Base-by-base conservation (phyloP, 768 basidiomycete genomes). In the Phanerochaete sordida region DNA sequence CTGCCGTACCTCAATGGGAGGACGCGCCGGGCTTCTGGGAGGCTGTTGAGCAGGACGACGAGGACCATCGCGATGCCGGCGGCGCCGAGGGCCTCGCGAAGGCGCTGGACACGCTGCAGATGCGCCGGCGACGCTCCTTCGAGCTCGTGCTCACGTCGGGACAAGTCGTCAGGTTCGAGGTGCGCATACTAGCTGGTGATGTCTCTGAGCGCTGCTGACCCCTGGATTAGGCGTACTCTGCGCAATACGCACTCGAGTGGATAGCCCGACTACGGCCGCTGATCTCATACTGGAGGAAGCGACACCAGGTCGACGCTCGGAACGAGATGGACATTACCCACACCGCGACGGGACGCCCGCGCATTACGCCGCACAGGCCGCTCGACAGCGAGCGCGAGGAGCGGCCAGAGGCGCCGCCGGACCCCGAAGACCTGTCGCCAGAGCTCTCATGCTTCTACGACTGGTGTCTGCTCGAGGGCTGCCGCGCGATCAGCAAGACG, bases 401-500 rank as follows among this genome's bases (percentile, higher is more conserved):
- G 23, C 75, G 76, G 24, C 82, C 82, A n/a, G 83, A 84, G 62
- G 71, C 80, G 12, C 81, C 83, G 1, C 73, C 77, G 1, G 80
- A 85, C 66, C 74, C 79, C 16, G 83, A 84, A 24, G 76, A 78
- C 11, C 78, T 82, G 8, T 74, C 84, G 43, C 81, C 85, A 3
- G 81, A 84, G 13, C 74, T 95, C 49, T 76, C 81, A 50, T 76
- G 80, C 0, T 71, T 94, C 47, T 95, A 91, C 79, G 90, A 91
- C 65, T 94, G 92, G 94, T 98, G 96, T 68, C 78, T 88, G 1
- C 70, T 95, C 62, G 83, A 89, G 37, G 86, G 84, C 0, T 98
- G 96, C 67, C 83, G 84, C 60, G 80, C 91, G 5, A 84, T 95
- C 49, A 70, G 86, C 43, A 87, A 86, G 67, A 79, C 84, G 8